Evolutionary conservation across 352 stramenopile species (phyloP).

Genomic region (Hyaloperonospora brassicae): DNA sequence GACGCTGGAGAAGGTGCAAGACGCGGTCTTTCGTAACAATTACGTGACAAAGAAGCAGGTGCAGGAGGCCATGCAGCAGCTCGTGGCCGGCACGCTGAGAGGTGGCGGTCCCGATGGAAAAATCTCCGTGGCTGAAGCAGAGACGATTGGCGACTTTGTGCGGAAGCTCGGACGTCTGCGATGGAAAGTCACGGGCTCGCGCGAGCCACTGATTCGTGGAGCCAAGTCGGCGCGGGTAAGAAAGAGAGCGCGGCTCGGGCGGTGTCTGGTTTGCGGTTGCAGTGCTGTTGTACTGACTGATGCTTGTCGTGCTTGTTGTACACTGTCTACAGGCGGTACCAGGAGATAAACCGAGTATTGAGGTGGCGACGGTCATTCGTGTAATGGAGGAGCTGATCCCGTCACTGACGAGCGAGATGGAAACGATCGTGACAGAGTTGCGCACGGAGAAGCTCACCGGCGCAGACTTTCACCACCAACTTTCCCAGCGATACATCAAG

Average conservation of each 20-base stretch:
- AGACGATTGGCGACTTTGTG: conserved; percentile 67
- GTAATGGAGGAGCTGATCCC: conserved; percentile 74
- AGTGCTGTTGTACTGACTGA: conserved; percentile 1
- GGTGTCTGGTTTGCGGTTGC: neutral
- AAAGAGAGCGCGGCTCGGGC: neutral
- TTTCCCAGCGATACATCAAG: conserved; percentile 62
- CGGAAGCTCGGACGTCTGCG: conserved; percentile 57
- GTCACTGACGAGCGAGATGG: conserved; percentile 64
- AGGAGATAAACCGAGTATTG: conserved; percentile 57
- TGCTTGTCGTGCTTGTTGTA: conserved; percentile 2
- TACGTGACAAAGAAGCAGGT: conserved; percentile 77
- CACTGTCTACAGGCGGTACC: conserved; percentile 33
- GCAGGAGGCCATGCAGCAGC: conserved; percentile 53
- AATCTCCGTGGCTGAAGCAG: conserved; percentile 54
- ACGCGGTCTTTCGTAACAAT: conserved; percentile 79
- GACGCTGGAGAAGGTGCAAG: conserved; percentile 72
- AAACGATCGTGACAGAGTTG: conserved; percentile 39
- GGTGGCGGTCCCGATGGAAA: conserved; percentile 41
- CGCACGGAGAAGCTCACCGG: conserved; percentile 29
- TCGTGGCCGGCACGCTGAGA: conserved; percentile 47
- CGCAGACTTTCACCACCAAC: conserved; percentile 38
- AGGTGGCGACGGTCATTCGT: conserved; percentile 40
- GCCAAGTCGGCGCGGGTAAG: conserved; percentile 35
- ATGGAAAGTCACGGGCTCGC: conserved; percentile 75
- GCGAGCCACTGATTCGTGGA: conserved; percentile 53